Evolutionary conservation across 495 filamentous ascomycete genomes (phyloP).

Genomic region (Neurospora sp.): DNA sequence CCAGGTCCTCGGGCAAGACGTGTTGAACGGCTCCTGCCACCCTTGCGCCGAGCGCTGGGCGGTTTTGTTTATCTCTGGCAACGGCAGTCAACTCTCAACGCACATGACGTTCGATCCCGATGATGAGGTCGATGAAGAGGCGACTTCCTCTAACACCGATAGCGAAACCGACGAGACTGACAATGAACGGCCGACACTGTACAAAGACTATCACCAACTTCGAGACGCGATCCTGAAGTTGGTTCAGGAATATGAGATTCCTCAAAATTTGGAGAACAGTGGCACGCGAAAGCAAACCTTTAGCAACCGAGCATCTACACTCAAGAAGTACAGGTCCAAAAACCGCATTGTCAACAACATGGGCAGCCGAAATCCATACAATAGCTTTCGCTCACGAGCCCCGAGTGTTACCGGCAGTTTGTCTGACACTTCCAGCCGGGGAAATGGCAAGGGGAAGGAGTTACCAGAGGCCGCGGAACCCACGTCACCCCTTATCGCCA

Average conservation of each 20-base stretch:
- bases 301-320: conserved; percentile 49
- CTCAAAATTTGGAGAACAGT: conserved; percentile 46
- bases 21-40: conserved; percentile 51
- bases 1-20: conserved; percentile 50
- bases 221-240: conserved; percentile 75
- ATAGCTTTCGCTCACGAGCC: conserved; percentile 41
- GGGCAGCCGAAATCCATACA: conserved; percentile 48
- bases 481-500: conserved; percentile 47
- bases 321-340: conserved; percentile 41
- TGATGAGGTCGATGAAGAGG: conserved; percentile 53
- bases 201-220: conserved; percentile 74
- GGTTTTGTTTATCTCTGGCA: conserved; percentile 63
- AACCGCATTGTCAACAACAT: conserved; percentile 43
- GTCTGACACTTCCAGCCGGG: conserved; percentile 21
- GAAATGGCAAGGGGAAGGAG: conserved; percentile 22
- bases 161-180: conserved; percentile 54
- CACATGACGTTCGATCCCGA: conserved; percentile 64
- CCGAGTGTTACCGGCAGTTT: conserved; percentile 23
- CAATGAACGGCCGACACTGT: conserved; percentile 55
- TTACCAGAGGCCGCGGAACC: conserved; percentile 16
- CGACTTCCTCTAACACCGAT: conserved; percentile 48
- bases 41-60: conserved; percentile 66
- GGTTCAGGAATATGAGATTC: conserved; percentile 69
- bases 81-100: conserved; percentile 58
- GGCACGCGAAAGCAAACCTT: conserved; percentile 45